phyloP scores from a whole-genome alignment of 2,329 filamentous ascomycete species.

The Ophiobolus disseminans region DNA sequence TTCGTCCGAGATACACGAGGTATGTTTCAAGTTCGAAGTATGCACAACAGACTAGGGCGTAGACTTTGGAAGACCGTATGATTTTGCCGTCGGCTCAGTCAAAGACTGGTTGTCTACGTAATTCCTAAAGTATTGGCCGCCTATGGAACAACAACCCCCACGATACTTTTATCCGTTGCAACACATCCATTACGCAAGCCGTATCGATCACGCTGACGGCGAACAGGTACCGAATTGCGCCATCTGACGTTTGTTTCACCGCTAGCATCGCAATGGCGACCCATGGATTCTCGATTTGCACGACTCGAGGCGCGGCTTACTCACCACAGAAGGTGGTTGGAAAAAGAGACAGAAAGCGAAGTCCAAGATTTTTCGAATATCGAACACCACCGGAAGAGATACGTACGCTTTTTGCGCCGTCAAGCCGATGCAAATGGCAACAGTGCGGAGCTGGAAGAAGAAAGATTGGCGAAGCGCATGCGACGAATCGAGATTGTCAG shows the following conservation, averaged over 20 bases:
- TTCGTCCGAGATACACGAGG: constrained; percentile 32
- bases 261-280: constrained; percentile 27
- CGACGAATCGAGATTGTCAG: constrained; percentile 35
- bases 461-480: constrained; percentile 32
- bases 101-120: not conserved
- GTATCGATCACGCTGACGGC: constrained; percentile 20
- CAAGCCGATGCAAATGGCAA: constrained; percentile 11
- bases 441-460: constrained; percentile 18
- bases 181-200: constrained; percentile 7
- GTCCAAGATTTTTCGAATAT: constrained; percentile 25
- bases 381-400: constrained; percentile 26
- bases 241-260: constrained; percentile 20
- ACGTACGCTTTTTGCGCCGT: constrained; percentile 26
- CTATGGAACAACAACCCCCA: no score
- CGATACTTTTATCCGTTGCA: no score
- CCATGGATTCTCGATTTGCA: constrained; percentile 40
- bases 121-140: no score
- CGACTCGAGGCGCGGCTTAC: constrained; percentile 29
- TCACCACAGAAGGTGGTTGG: constrained; percentile 36
- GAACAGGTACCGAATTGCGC: constrained; percentile 28
- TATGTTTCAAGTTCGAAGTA: constrained; percentile 22
- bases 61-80: no score
- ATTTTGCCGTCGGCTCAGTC: no score
- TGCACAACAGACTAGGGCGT: not conserved
- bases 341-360: constrained; percentile 24